Percentiles rank a stretch among this genome's conserved stretches.
Evolutionary conservation across 176 grass and related monocot genomes (phyloP).

Genomic region (Avena eriantha): DNA sequence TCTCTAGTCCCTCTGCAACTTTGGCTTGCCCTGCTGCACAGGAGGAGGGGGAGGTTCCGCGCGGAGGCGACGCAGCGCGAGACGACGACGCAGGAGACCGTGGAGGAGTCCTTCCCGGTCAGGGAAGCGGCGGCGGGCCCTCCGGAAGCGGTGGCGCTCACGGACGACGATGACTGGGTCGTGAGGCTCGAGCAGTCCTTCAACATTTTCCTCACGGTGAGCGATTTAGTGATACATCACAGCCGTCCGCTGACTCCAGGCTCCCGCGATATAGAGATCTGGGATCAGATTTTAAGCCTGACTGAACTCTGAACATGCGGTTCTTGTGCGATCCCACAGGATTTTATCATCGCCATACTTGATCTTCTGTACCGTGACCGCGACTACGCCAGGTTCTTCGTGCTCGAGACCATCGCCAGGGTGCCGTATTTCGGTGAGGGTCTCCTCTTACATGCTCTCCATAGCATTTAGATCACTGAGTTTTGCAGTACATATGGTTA

Average conservation of each 20-base stretch:
- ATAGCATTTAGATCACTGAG: conserved; percentile 4
- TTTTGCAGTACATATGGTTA: not conserved
- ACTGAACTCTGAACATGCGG: not conserved
- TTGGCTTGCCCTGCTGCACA: not conserved
- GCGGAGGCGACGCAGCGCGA: conserved; percentile 49
- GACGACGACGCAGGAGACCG: conserved; percentile 52
- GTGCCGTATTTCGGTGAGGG: conserved; percentile 93
- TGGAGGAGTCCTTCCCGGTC: conserved; percentile 58
- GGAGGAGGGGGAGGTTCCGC: conserved; percentile 27
- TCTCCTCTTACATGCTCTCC: conserved; percentile 18
- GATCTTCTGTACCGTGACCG: conserved; percentile 70
- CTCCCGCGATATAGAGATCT: not conserved
- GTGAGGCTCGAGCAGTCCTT: conserved; percentile 82
- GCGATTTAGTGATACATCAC: not conserved
- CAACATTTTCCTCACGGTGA: conserved; percentile 81
- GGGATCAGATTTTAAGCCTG: not conserved
- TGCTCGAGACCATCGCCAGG: conserved; percentile 88
- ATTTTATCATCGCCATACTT: conserved; percentile 63
- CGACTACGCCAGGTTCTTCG: conserved; percentile 87
- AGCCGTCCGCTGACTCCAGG: not conserved
- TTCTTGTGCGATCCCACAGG: conserved; percentile 49
- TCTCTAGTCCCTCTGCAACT: no score
- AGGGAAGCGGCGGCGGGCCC: conserved; percentile 40
- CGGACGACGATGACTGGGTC: conserved; percentile 45
- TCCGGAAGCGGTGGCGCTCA: not conserved